Base-by-base conservation (phyloP, 805 yeast species). In the Lachancea nothofagi region DNA sequence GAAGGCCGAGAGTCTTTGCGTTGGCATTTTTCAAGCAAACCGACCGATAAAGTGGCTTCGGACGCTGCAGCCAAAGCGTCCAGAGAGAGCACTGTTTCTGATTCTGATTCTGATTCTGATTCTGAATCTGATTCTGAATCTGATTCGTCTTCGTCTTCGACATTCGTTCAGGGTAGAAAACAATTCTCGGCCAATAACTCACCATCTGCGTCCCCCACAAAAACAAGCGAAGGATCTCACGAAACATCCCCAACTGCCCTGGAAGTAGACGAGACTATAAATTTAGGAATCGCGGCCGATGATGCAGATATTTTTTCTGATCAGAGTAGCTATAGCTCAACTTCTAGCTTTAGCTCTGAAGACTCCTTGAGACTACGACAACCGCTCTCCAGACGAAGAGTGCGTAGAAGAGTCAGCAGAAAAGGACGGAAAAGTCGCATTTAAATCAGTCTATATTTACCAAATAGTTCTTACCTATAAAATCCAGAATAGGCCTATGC, bases 351-450 rank as follows among this genome's bases (percentile, higher is more conserved):
- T 13, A 8, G 7, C n/a, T 15, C 8, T 7, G 15, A 14, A 21
- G 20, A 4, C 22, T 31, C 34, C 18, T 7, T 18, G 4, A 21
- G 24, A 3, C 24, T 14, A 35, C 32, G 24, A 6, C 17, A 35
- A 20, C 21, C 32, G n/a, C 32, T 35, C 5, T 18, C 38, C 3
- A 27, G 38, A 20, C 38, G 38, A 19, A 35, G 22, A 35, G 10
- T 26, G 10, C 38, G 38, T 20, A 27, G 12, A 14, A 24, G 38
- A 5, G 14, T 26, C 14, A 26, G 32, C 23, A 27, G 28, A 21
- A 35, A 20, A 28, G 38, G 38, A 9, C 38, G 38, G 7, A 4
- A 35, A 21, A 13, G 24, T 20, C 38, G 38, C 5, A 27, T 35
- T 17, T 25, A 21, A 33, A 33, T 6, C 7, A 8, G 26, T 23